Evolutionary conservation across 1,139 yeast species (phyloP), one percentile per base, ranked within the genome.

Genomic region (Zygoascus sp.): DNA sequence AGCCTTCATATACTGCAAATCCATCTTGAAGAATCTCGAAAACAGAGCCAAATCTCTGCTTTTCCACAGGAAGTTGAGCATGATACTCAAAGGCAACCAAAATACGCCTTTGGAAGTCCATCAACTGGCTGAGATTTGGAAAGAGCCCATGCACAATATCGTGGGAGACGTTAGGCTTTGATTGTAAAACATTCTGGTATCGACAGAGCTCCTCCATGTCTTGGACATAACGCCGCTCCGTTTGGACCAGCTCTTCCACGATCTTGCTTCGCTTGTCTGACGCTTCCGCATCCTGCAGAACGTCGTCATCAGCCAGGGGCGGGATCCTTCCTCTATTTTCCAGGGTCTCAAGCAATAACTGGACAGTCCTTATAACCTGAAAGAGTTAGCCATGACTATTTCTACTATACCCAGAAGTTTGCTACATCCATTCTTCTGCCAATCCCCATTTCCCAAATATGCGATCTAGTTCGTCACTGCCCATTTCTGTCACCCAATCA

Each of bases 71-170:
- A 6, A 85, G 83, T 40, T 80, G 73, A 5, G 89, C 81, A 65
- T 90, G 90, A 59, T 92, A 86, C 67, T 92, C 99, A 50, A 90
- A 68, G 0, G 97, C 96, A 44, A 87, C 81, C 48, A 92, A 69
- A 51, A 92, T 83, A 55, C 96, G 75, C 60, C 97, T 77, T 69
- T 94, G 98, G 64, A 90, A 89, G 67, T 92, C 98, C 42, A 92
- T 77, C 39, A 92, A 80, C 53, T 83, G 89, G 51, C 78, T 77
- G 49, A 92, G 68, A 61, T 88, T 89, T n/a, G 98, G 97, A 64
- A 92, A 88, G 37, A 92, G 66, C 61, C 77, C 75, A 63, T 87
- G 90, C 45, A 89, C 75, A 54, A 84, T 89, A 58, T 90, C 97
- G 16, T 82, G 79, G 5, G 90, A 77, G 17, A 92, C 75, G 32